Percentiles rank a stretch among this genome's conserved stretches.
phyloP scores from a whole-genome alignment of 148 eudicot species.

The Bassia scoparia region DNA sequence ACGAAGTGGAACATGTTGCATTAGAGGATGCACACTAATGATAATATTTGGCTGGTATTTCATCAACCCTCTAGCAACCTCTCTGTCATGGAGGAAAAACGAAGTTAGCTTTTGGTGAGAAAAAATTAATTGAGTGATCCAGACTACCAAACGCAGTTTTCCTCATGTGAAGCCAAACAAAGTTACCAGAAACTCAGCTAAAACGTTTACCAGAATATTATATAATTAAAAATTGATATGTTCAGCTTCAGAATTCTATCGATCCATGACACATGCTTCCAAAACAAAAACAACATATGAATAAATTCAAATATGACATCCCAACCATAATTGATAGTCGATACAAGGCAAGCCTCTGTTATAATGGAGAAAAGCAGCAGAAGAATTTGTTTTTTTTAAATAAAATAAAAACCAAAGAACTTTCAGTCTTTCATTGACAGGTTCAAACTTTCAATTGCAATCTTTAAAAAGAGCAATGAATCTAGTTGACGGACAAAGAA shows the following conservation, averaged over 20 bases:
- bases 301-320: background rate
- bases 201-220: background rate
- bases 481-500: background rate
- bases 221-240: background rate
- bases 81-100: constrained; percentile 41
- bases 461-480: background rate
- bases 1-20: constrained; percentile 99
- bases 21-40: constrained; percentile 93
- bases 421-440: too few relatives aligned
- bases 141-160: background rate
- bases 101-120: background rate
- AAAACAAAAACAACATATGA: background rate
- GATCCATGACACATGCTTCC: background rate
- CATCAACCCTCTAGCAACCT: constrained; percentile 93
- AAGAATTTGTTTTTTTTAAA: too few relatives aligned
- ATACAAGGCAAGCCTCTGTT: too few relatives aligned
- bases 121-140: background rate
- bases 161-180: background rate
- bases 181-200: too few relatives aligned
- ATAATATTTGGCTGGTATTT: constrained; percentile 96
- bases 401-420: background rate
- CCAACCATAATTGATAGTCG: background rate
- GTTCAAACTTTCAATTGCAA: too few relatives aligned
- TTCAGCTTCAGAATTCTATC: background rate
- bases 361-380: background rate